Evolutionary conservation across 441 rosid genomes (phyloP), one percentile per base, ranked within the genome.

Genomic region (Mallotus repandus): DNA sequence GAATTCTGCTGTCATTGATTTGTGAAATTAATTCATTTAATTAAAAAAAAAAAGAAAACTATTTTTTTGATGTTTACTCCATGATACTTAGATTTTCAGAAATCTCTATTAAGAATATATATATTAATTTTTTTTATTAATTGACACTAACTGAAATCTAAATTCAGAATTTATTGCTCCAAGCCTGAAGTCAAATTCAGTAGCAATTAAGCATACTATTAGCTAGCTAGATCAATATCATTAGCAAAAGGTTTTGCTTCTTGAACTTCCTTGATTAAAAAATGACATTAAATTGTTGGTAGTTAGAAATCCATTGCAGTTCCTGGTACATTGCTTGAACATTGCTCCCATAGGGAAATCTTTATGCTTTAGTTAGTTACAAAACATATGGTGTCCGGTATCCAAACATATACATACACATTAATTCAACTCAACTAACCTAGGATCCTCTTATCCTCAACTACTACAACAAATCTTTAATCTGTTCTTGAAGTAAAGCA

Each of bases 371-470:
- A 21, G 61, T 63, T 62, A 62, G 62, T 22, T 25, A 41, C 53
- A 63, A 19, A 35, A n/a, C 9, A 19, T 32, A 22, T 32, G 5
- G 14, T 48, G 7, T 32, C 18, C 56, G 10, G 15, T 49, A 1
- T 14, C 15, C 29, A 35, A 35, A 35, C 5, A 14, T 52, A 16
- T 19, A 66, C 14, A 7, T 13, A 46, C 6, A 9, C 8, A 67
- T 56, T 43, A 9, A 38, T 66, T 49, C n/a, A 0, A 8, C 38
- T 25, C 32, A 49, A 65, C 76, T 38, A 66, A 57, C 54, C 50
- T 65, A 64, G 52, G 70, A 25, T 73, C 53, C 69, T 22, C 14
- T 54, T 54, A 35, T 11, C 52, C 43, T 67, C 35, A 57, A 48
- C 76, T 1, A 18, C 54, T 15, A 9, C 5, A 72, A 15, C 41